Evolutionary conservation across 345 rosid genomes (phyloP).

Genomic region (Moricandia arvensis): DNA sequence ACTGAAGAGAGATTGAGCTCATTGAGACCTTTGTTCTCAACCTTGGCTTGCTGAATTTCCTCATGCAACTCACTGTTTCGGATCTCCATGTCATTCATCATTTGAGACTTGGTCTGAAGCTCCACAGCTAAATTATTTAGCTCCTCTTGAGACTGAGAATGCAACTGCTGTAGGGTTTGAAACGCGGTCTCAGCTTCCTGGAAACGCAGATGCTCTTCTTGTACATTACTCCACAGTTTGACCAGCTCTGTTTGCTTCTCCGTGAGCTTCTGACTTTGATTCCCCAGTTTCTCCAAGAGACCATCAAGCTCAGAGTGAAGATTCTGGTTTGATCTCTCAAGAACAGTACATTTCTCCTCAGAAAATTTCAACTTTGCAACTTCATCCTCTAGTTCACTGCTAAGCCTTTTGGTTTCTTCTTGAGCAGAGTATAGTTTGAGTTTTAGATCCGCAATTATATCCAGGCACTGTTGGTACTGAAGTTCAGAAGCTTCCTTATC

Average conservation of each 20-base stretch:
- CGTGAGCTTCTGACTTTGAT: conserved; percentile 64
- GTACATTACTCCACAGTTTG: conserved; percentile 75
- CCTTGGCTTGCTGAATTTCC: conserved; percentile 53
- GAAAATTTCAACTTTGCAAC: conserved; percentile 64
- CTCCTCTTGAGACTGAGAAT: conserved; percentile 92
- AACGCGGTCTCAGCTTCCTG: conserved; percentile 96
- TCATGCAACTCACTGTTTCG: conserved; percentile 53
- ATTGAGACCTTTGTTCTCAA: conserved; percentile 57
- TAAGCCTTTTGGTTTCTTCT: conserved; percentile 69
- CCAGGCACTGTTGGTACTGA: conserved; percentile 68
- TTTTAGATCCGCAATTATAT: conserved; percentile 62
- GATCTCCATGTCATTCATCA: conserved; percentile 64
- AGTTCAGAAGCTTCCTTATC: conserved; percentile 71
- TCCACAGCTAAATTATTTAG: conserved; percentile 65
- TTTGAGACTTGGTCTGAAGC: conserved; percentile 57
- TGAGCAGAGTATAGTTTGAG: conserved; percentile 51
- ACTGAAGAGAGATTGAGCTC: conserved; percentile 49
- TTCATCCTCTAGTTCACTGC: conserved; percentile 57
- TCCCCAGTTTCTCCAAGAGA: conserved; percentile 53
- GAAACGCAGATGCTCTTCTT: conserved; percentile 82
- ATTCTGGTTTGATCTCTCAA: conserved; percentile 79
- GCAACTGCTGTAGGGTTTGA: conserved; percentile 87
- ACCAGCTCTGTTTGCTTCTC: conserved; percentile 90
- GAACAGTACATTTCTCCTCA: conserved; percentile 69
- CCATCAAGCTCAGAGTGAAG: conserved; percentile 73